These are phyloP conservation scores for Puccinia coronata DNA, from an alignment of 1,284 basidiomycete genomes.

Conservation along the genomic window DNA sequence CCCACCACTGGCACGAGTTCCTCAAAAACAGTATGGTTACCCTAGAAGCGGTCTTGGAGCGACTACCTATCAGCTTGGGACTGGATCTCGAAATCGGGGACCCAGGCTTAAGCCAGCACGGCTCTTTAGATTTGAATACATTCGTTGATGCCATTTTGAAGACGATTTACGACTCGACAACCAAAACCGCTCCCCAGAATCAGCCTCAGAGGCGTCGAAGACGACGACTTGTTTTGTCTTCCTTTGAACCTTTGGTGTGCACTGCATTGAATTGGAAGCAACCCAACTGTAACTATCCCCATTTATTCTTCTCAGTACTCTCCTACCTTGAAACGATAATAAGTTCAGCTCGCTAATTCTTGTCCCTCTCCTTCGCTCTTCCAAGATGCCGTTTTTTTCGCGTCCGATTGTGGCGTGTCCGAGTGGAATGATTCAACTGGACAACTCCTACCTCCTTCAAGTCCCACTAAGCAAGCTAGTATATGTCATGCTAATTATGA, in stretches of 20 bases:
- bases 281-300: slow-evolving; percentile 72
- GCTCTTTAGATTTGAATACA: slow-evolving; percentile 67
- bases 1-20: slow-evolving; percentile 19
- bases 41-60: slow-evolving; percentile 25
- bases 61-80: slow-evolving; percentile 68
- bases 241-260: slow-evolving; percentile 83
- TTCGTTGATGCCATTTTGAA: slow-evolving; percentile 80
- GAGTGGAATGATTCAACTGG: slow-evolving; percentile 51
- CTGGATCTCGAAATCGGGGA: slow-evolving; percentile 72
- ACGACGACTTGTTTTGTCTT: slow-evolving; percentile 72
- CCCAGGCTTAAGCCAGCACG: slow-evolving; percentile 60
- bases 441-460: slow-evolving; percentile 57
- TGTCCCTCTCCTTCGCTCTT: not conserved
- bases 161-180: slow-evolving; percentile 68
- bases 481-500: slow-evolving; percentile 58
- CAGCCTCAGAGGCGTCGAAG: not conserved
- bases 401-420: slow-evolving; percentile 77
- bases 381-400: slow-evolving; percentile 85
- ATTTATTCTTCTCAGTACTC: not conserved
- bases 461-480: not conserved
- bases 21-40: slow-evolving; percentile 21
- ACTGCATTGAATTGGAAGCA: slow-evolving; percentile 97
- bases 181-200: not conserved
- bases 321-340: not conserved
- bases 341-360: not conserved